These are phyloP conservation scores for Pelargonium fulgidum DNA, from an alignment of 441 rosid species.

Conservation along the genomic window DNA sequence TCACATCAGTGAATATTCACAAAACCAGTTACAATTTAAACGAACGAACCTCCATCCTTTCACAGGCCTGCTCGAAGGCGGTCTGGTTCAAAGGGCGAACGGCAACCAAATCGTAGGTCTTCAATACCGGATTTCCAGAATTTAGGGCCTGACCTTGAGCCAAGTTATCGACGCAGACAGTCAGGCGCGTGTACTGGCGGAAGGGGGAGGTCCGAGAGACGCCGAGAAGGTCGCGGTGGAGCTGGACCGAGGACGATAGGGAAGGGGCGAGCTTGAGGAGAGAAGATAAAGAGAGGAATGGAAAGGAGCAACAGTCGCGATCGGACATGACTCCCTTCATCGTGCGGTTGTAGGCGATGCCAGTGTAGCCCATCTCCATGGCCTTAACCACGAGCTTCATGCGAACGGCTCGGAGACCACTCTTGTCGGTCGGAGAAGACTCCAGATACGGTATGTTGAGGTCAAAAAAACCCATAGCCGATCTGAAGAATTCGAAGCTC, in stretches of 20 bases:
- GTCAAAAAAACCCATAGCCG: slow-evolving; percentile 71
- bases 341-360: slow-evolving; percentile 69
- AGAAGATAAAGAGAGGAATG: slow-evolving; percentile 55
- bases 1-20: background rate
- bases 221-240: slow-evolving; percentile 72
- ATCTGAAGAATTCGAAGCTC: background rate
- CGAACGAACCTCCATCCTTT: slow-evolving; percentile 51
- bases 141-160: slow-evolving; percentile 59
- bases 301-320: slow-evolving; percentile 60
- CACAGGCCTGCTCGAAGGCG: slow-evolving; percentile 61
- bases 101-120: slow-evolving; percentile 71
- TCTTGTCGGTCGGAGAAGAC: slow-evolving; percentile 26
- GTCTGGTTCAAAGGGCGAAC: slow-evolving; percentile 64
- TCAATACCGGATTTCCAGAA: slow-evolving; percentile 57
- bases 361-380: slow-evolving; percentile 82
- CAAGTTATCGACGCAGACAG: slow-evolving; percentile 46
- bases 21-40: background rate
- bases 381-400: slow-evolving; percentile 54
- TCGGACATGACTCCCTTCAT: slow-evolving; percentile 73
- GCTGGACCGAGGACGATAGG: slow-evolving; percentile 49
- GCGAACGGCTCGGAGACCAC: slow-evolving; percentile 35
- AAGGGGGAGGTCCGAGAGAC: slow-evolving; percentile 59
- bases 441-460: slow-evolving; percentile 55
- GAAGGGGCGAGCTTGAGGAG: slow-evolving; percentile 57
- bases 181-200: slow-evolving; percentile 89